A percentile compares a stretch with the other conserved stretches of the same genome.
These are phyloP conservation scores for Nitzschia sp. DNA, from an alignment of 108 stramenopile species.

Conservation along the genomic window DNA sequence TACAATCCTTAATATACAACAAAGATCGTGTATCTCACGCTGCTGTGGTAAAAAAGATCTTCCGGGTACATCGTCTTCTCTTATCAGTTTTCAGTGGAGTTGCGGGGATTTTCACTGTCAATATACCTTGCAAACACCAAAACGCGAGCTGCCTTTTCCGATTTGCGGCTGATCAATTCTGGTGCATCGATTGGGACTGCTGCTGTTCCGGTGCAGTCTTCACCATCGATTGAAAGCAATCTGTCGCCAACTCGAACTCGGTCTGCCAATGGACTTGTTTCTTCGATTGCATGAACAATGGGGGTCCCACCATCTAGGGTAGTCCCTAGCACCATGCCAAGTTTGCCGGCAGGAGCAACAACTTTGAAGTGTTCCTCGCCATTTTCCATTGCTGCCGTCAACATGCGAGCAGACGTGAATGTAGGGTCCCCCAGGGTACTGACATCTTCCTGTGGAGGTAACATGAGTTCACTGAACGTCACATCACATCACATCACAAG, in stretches of 20 bases:
- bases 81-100: too few relatives aligned
- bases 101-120: too few relatives aligned
- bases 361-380: slow-evolving; percentile 52
- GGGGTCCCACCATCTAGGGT: slow-evolving; percentile 61
- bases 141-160: slow-evolving; percentile 25
- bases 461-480: slow-evolving; percentile 27
- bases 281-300: slow-evolving; percentile 78
- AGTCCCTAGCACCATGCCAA: slow-evolving; percentile 84
- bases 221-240: slow-evolving; percentile 72
- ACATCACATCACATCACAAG: too few relatives aligned
- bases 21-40: too few relatives aligned
- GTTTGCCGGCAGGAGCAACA: slow-evolving; percentile 59
- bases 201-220: slow-evolving; percentile 70
- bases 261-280: slow-evolving; percentile 61
- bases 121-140: too few relatives aligned
- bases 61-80: too few relatives aligned
- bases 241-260: slow-evolving; percentile 68
- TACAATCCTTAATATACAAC: too few relatives aligned
- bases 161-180: slow-evolving; percentile 58
- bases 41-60: too few relatives aligned
- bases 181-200: slow-evolving; percentile 70
- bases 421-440: slow-evolving; percentile 77
- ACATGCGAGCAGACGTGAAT: slow-evolving; percentile 50
- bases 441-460: slow-evolving; percentile 73
- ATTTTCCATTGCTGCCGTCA: slow-evolving; percentile 29